Base-by-base conservation (phyloP, 2,329 filamentous ascomycete species). In the Fusarium equiseti region DNA sequence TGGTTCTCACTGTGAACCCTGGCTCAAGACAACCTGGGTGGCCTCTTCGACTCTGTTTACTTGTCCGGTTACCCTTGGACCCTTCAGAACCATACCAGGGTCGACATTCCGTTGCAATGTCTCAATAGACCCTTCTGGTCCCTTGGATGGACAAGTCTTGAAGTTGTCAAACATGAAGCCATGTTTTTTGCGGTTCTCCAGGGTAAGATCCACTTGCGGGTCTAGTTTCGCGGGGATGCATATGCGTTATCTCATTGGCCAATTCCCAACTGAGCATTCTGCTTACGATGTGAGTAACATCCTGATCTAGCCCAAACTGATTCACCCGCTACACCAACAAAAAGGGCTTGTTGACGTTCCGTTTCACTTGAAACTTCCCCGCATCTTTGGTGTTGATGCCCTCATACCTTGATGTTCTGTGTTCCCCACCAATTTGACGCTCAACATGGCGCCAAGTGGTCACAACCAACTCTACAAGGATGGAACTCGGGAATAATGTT, bases 211-310 rank as follows among this genome's bases (percentile, higher is more conserved):
- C 56, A 46, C 58, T 50, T 50, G 51, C 49, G 48, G 40, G 44
- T 29, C 62, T 54, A 46, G 45, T 56, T 59, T 70, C 65, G 73
- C 59, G 71, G 70, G 65, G 68, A 68, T 66, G 50, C 62, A 62
- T 52, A 29, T 44, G 42, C 13, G 56, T 18, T 49, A 48, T 59
- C 7, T 60, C 43, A 73, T 75, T 73, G 70, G 73, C 43, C 57
- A 64, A 4, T n/a, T 11, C 38, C 22, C 26, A 43, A 64, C 32
- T 20, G 35, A 44, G 35, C 26, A 42, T 24, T 43, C 18, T 45
- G 46, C 50, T 52, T 55, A 53, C 48, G 29, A 68, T 65, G 15
- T 42, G 50, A 57, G 49, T 58, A 62, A 52, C 52, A 54, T 42
- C 12, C 55, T 38, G 35, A 38, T 18, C 15, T 35, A 50, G 48